Conservation (phyloP, 768 basidiomycete species). For the Serendipita indica region DNA sequence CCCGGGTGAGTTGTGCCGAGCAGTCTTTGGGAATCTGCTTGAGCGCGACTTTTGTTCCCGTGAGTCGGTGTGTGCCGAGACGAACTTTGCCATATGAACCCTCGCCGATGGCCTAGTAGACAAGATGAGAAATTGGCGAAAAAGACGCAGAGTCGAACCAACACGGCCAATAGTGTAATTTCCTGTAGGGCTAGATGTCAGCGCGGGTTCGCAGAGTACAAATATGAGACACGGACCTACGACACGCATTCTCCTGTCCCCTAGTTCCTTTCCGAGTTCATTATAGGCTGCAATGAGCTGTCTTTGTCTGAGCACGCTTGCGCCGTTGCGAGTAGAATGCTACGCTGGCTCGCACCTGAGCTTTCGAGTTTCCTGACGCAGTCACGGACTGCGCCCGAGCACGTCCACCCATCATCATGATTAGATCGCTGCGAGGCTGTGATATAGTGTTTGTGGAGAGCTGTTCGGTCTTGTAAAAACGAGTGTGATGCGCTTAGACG, state of each 20-base stretch:
- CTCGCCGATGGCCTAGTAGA: slow-evolving; percentile 21
- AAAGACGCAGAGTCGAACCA: slow-evolving; percentile 15
- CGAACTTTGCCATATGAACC: slow-evolving; percentile 94
- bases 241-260: slow-evolving; percentile 77
- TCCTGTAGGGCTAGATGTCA: background rate
- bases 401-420: background rate
- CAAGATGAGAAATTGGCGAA: slow-evolving; percentile 13
- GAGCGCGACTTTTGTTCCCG: slow-evolving; percentile 83
- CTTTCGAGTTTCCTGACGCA: slow-evolving; percentile 6
- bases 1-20: slow-evolving; percentile 82
- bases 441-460: background rate
- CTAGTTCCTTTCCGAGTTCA: slow-evolving; percentile 90
- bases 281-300: slow-evolving; percentile 92
- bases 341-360: background rate
- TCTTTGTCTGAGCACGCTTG: too few relatives aligned
- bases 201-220: background rate
- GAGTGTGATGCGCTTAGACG: slow-evolving; percentile 1
- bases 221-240: slow-evolving; percentile 60
- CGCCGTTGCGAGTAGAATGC: too few relatives aligned
- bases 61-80: slow-evolving; percentile 84
- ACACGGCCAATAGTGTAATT: slow-evolving; percentile 9
- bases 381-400: background rate
- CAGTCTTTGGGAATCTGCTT: slow-evolving; percentile 95
- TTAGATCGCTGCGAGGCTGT: background rate
- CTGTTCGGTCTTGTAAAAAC: background rate